Base-by-base conservation (phyloP, 805 yeast genomes). In the Yamadazyma takamatsuzukensis region DNA sequence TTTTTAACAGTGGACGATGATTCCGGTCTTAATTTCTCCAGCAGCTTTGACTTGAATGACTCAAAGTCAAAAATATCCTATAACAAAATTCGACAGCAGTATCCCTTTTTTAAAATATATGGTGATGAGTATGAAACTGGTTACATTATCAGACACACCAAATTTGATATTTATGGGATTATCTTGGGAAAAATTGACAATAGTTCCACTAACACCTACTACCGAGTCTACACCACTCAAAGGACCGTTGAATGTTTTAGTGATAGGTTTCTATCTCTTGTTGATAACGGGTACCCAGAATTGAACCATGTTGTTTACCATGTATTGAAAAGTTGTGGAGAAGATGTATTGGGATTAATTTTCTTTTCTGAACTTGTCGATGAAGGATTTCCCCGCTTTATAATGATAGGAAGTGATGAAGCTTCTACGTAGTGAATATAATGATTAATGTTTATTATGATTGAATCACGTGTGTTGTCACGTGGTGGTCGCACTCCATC, bases 231-330 rank as follows among this genome's bases (percentile, higher is more conserved):
- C 13, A 42, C 54, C 8, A 40, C 42, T 7, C 27, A 27, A n/a
- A 42, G 29, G 14, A 22, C 42, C 6, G 18, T 46, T 13, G 49
- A 47, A 24, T 36, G 43, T n/a, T 46, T 37, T 27, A 38, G 33
- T 15, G 12, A 23, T 3, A 27, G 16, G 6, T 44, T 47, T 11
- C 26, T 43, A 3, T 17, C 28, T 4, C 19, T 30, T 21, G 16
- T 39, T 15, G 22, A 15, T 18, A n/a, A 11, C 11, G 18, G 31
- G 12, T 27, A 34, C 16, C 23, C 18, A 13, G 17, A 37, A 10
- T 14, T 32, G 15, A 11, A 21, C 6, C 14, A 15, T 3, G 22
- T 41, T 2, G 12, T 37, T 11, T 13, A 27, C 17, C 35, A 26
- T 27, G 24, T 41, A 5, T 18, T 35, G 11, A 41, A 35, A 21